phyloP scores from a whole-genome alignment of 2,329 filamentous ascomycete species.

The Setomelanomma holmii region DNA sequence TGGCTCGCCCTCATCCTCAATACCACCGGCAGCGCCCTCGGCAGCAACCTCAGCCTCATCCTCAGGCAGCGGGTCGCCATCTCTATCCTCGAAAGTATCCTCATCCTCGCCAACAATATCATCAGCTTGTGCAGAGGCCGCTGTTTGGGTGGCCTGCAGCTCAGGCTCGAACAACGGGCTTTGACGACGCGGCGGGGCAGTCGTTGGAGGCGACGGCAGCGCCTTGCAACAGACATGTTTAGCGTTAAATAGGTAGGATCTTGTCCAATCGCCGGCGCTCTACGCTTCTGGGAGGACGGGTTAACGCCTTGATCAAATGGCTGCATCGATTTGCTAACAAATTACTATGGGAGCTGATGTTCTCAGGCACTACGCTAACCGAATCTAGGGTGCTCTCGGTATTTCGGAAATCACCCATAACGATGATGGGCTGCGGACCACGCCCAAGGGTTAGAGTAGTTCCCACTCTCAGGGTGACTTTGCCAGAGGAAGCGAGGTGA shows the following conservation, averaged over 20 bases:
- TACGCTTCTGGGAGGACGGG: not conserved
- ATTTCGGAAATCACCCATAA: too few relatives aligned
- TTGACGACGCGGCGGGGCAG: not conserved
- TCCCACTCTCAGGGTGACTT: too few relatives aligned
- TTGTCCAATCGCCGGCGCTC: not conserved
- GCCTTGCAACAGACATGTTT: not conserved
- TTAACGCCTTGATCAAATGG: not conserved
- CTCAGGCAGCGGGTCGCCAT: not conserved
- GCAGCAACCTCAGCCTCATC: not conserved
- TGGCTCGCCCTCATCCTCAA: not conserved
- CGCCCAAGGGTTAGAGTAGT: too few relatives aligned
- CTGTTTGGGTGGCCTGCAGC: not conserved
- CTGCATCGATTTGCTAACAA: not conserved
- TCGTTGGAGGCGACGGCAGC: not conserved
- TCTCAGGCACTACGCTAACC: not conserved
- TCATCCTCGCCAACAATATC: not conserved
- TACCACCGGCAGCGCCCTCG: not conserved
- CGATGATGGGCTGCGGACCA: too few relatives aligned
- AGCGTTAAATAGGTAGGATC: not conserved
- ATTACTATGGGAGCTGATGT: not conserved
- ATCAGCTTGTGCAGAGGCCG: not conserved
- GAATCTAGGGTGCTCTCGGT: not conserved
- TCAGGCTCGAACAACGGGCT: not conserved
- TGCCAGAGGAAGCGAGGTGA: too few relatives aligned
- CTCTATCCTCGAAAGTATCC: not conserved